These are phyloP conservation scores for Endocalyx cinctus DNA, from an alignment of 2,329 filamentous ascomycete genomes.

Conservation along the genomic window DNA sequence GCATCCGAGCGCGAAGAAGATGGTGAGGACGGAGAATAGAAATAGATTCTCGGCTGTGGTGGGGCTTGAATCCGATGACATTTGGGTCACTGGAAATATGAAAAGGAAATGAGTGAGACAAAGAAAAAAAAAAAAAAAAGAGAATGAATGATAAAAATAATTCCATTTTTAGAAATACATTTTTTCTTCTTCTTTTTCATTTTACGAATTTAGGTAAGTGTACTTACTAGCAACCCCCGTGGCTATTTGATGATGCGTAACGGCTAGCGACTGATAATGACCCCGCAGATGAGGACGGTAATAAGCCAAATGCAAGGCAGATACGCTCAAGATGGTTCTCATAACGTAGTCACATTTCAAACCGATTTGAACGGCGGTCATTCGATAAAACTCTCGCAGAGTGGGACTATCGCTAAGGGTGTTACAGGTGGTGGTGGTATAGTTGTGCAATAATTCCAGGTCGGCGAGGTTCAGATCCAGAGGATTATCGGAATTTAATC, in stretches of 20 bases:
- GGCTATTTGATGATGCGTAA: conserved; percentile 25
- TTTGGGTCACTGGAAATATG: conserved; percentile 4
- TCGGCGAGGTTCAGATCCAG: conserved; percentile 25
- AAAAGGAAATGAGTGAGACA: neutral
- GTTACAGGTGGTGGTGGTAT: conserved; percentile 31
- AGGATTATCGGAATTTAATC: neutral
- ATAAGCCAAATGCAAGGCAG: conserved; percentile 33
- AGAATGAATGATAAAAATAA: too few species aligned
- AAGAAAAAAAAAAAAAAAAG: too few species aligned
- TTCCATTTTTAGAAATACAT: too few species aligned
- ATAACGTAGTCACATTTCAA: conserved; percentile 33
- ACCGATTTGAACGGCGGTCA: conserved; percentile 31
- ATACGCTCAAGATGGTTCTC: conserved; percentile 32
- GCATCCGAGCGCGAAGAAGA: conserved; percentile 12
- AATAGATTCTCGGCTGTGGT: conserved; percentile 7
- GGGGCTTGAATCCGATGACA: conserved; percentile 2
- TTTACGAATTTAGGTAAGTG: neutral
- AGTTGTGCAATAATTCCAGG: conserved; percentile 39
- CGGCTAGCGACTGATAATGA: conserved; percentile 27
- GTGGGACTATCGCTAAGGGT: conserved; percentile 28
- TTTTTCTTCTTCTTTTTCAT: too few species aligned
- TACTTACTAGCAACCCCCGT: conserved; percentile 5
- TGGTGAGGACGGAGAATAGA: conserved; percentile 12
- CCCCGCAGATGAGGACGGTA: conserved; percentile 21
- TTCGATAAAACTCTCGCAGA: conserved; percentile 31